Evolutionary conservation across 2,329 filamentous ascomycete species (phyloP).

Genomic region (Cadophora sp.): DNA sequence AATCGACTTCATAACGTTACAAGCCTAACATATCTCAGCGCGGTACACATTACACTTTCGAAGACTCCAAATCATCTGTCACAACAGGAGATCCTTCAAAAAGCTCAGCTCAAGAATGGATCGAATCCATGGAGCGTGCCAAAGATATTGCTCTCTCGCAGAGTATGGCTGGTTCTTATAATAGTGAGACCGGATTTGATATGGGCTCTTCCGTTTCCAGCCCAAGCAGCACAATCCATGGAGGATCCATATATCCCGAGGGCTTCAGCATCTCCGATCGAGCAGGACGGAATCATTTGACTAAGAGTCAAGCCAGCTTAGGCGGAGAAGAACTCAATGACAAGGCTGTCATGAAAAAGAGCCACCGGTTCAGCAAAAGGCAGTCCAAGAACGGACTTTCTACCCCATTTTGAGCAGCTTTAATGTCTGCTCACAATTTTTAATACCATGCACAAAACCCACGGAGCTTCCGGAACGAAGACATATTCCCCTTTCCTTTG

Average conservation of each 20-base stretch:
- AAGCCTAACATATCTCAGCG: constrained; percentile 52
- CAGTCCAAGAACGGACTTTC: constrained; percentile 95
- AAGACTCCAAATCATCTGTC: constrained; percentile 80
- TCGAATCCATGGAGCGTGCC: constrained; percentile 85
- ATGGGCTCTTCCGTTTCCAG: constrained; percentile 77
- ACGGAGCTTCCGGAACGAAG: neutral
- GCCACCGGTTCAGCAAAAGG: constrained; percentile 83
- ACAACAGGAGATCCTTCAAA: constrained; percentile 67
- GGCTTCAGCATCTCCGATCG: constrained; percentile 59
- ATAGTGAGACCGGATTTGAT: constrained; percentile 71
- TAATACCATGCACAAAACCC: constrained; percentile 16
- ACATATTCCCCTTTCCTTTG: constrained; percentile 35
- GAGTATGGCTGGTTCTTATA: constrained; percentile 69
- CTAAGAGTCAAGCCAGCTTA: constrained; percentile 62
- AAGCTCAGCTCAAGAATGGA: constrained; percentile 85
- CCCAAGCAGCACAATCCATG: constrained; percentile 73
- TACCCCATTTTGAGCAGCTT: constrained; percentile 71
- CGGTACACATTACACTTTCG: constrained; percentile 91
- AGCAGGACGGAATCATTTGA: constrained; percentile 62
- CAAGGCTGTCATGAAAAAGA: constrained; percentile 53
- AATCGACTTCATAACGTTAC: constrained; percentile 1
- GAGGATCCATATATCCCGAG: constrained; percentile 59
- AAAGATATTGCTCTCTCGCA: constrained; percentile 84
- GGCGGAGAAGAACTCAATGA: constrained; percentile 50
- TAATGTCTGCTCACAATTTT: neutral